Base-by-base conservation (phyloP, 306 rosid genomes). In the Benincasa hispida region DNA sequence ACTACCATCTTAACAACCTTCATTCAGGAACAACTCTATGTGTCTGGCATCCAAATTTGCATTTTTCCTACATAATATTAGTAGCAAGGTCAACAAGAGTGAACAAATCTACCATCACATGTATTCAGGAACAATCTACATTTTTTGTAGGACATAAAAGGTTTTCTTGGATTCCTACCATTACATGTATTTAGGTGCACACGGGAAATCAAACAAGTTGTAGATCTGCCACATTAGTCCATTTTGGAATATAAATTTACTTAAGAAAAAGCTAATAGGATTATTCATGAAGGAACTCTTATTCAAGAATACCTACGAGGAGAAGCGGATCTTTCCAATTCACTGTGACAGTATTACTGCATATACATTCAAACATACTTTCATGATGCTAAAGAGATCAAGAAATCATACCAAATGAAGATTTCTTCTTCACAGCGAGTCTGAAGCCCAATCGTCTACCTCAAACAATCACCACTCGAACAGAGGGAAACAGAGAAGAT, bases 1-100 rank as follows among this genome's bases (percentile, higher is more conserved):
- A 90, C 83, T 91, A 57, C 91, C 93, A 77, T 83, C 75, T 42
- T 82, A 86, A 88, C 84, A 94, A 32, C 77, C 95, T 69, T 90
- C 93, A 60, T 76, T 83, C 79, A 87, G 92, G 83, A 91, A 94
- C 79, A 94, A 85, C 39, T 91, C 97, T 65, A 94, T 85, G 76
- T 91, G 97, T 87, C 97, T 90, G 74, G 95, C 95, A 80, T 94
- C 98, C 76, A 91, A 75, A 96, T 91, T 86, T 94, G 98, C 98
- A 91, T 94, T 34, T 97, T 94, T 91, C 98, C 98, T 94, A 83
- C 75, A 45, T 25, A 75, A 67, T 11, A 24, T 11, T n/a, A 67
- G 8, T 10, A 21, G 10, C 32, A 67, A n/a, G 35, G 18, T 15
- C 45, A 66, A 32, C 45, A 63, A 65, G 15, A 34, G 15, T 22